Evolutionary conservation across 2,329 filamentous ascomycete genomes (phyloP), one percentile per base, ranked within the genome.

Genomic region (Sarocladium strictum): DNA sequence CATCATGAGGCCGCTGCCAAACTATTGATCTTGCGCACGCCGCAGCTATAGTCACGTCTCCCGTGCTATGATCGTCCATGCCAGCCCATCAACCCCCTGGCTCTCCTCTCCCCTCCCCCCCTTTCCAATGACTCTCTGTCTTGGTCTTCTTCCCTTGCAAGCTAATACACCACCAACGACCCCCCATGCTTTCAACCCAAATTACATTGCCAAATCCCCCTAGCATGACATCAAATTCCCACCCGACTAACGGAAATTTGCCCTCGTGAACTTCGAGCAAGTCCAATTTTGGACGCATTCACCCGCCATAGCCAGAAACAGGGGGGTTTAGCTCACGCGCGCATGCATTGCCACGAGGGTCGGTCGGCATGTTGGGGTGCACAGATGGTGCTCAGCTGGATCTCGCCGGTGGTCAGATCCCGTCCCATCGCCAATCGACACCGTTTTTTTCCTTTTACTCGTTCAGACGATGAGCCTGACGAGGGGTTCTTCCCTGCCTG

Each of bases 191-290:
- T n/a, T n/a, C n/a, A n/a, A n/a, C n/a, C n/a, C n/a, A n/a, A n/a
- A n/a, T n/a, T n/a, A n/a, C n/a, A n/a, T 9, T 24, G 47, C 47
- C 47, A 33, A 51, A 19, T 11, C n/a, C 43, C 47, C n/a, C n/a
- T n/a, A 35, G 26, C 47, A 51, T 51, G 47, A 35, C 47, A 51
- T 51, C 47, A 51, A 43, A 51, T 23, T 49, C 47, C 47, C 17
- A 35, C 23, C 21, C 33, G 14, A 35, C 15, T 35, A 19, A 35
- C 2, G 27, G 43, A 49, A 21, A 19, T 5, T 45, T 45, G 40
- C 29, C 14, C 27, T 21, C n/a, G 47, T 51, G 47, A 33, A 24
- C 17, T 35, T 38, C 6, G 38, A 21, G 9, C 38, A 32, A 32
- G 29, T 32, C 12, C 29, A 32, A n/a, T n/a, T n/a, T n/a, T n/a